phyloP scores from a whole-genome alignment of 1,284 basidiomycete species.

The Microstroma glucosiphilum region DNA sequence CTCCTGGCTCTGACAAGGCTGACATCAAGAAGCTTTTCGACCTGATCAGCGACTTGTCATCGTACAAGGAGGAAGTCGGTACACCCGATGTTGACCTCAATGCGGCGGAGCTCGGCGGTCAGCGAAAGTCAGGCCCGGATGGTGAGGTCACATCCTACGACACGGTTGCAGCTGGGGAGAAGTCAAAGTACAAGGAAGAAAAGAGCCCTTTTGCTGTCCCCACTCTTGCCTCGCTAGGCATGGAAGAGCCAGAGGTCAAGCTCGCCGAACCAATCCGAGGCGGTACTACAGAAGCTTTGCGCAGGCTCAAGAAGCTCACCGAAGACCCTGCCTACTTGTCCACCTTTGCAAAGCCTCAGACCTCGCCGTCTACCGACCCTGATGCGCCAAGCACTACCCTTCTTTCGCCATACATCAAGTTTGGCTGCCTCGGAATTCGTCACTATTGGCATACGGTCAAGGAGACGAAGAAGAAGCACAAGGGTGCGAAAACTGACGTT shows the following conservation, averaged over 20 bases:
- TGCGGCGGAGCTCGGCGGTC: constrained; percentile 27
- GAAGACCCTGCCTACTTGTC: constrained; percentile 52
- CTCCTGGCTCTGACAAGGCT: neutral
- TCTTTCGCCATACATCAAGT: constrained; percentile 55
- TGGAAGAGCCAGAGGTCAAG: constrained; percentile 40
- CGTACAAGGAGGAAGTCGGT: constrained; percentile 15
- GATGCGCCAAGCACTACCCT: constrained; percentile 47
- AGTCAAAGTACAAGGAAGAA: constrained; percentile 38
- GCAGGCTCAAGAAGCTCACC: constrained; percentile 52
- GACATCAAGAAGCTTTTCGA: constrained; percentile 8
- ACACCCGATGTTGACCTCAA: constrained; percentile 28
- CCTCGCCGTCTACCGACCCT: constrained; percentile 34
- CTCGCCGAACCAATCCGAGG: constrained; percentile 53
- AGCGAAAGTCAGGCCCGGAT: constrained; percentile 17
- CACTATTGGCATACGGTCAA: constrained; percentile 35
- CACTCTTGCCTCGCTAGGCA: constrained; percentile 55
- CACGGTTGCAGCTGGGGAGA: constrained; percentile 53
- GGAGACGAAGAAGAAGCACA: constrained; percentile 32
- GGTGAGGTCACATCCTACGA: constrained; percentile 40
- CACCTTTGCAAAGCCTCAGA: constrained; percentile 57
- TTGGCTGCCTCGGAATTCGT: constrained; percentile 55
- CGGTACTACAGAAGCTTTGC: constrained; percentile 55
- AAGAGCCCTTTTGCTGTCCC: constrained; percentile 53
- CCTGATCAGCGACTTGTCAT: neutral
- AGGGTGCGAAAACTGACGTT: constrained; percentile 24